A percentile compares a stretch with the other conserved stretches of the same genome.
These are phyloP conservation scores for Backusella westeae DNA, from an alignment of 192 early-diverging fungal genomes.

Conservation along the genomic window DNA sequence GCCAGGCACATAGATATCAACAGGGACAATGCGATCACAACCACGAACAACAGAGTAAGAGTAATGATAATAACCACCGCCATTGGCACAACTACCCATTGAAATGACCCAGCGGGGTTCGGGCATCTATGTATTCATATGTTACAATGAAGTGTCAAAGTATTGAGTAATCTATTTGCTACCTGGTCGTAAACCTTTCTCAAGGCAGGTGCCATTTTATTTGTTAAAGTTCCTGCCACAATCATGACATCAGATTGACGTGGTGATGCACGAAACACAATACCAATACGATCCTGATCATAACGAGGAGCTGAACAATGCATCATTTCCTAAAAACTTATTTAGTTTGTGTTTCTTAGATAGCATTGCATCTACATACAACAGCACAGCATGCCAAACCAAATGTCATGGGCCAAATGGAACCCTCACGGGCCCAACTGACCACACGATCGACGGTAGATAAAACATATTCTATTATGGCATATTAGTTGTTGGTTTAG, in stretches of 20 bases:
- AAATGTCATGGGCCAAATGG: constrained; percentile 87
- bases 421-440: constrained; percentile 91
- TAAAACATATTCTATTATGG: constrained; percentile 66
- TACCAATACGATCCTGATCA: constrained; percentile 96
- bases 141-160: neutral
- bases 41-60: constrained; percentile 94
- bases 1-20: constrained; percentile 95
- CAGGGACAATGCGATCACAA: constrained; percentile 94
- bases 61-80: constrained; percentile 99
- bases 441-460: constrained; percentile 90
- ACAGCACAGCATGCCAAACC: constrained; percentile 94
- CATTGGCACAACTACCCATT: constrained; percentile 96
- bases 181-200: constrained; percentile 65
- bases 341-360: neutral
- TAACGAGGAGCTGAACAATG: constrained; percentile 96
- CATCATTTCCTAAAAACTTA: constrained; percentile 86
- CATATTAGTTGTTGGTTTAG: neutral
- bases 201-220: constrained; percentile 95
- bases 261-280: constrained; percentile 95
- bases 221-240: constrained; percentile 96
- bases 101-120: constrained; percentile 98
- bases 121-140: constrained; percentile 63
- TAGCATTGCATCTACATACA: neutral
- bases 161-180: neutral
- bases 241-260: constrained; percentile 99